Evolutionary conservation across 2,329 filamentous ascomycete genomes (phyloP), one percentile per base, ranked within the genome.

Genomic region (Phoma sp.): DNA sequence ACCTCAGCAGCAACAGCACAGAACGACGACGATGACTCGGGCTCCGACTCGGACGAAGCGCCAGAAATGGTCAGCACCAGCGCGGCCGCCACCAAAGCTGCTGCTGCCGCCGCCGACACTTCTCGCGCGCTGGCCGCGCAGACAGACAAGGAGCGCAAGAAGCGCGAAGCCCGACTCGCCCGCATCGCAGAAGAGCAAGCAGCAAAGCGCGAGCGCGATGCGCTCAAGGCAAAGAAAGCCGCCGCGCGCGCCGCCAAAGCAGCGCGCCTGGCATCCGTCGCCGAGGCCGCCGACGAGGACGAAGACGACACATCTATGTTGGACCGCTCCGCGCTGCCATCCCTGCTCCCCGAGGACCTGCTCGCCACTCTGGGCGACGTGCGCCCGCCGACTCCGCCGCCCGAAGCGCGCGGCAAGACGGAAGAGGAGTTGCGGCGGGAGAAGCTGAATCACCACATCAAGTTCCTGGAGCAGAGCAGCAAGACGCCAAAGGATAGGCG

Each of bases 311-410:
- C 47, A 6, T 33, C 23, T 13, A 35, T 11, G 27, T 22, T 30
- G 43, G 36, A 8, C 39, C 42, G 18, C 41, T 6, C 41, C 40
- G 14, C 48, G 30, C 74, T 83, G 10, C 81, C 81, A 5, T 76
- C 75, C 35, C 74, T 83, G 22, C 77, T 84, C 30, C 82, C 82
- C 4, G 77, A 79, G 46, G 79, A 81, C 23, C 77, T 84, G 37
- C 68, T 84, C 43, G 79, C 78, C 45, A 75, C 77, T 11, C 76
- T 78, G 24, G 79, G 78, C 22, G 71, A 74, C 27, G 65, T 67
- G 8, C 74, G 78, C 23, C 76, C 78, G 4, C 78, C 77, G 2
- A 80, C 78, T 1, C 78, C 78, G 4, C 78, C 79, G 1, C 68
- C 69, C 3, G 53, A 58, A 8, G 42, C 62, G 2, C 39, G 54